These are phyloP conservation scores for Drechslerella dactyloides DNA, from an alignment of 2,329 filamentous ascomycete genomes.

Conservation along the genomic window DNA sequence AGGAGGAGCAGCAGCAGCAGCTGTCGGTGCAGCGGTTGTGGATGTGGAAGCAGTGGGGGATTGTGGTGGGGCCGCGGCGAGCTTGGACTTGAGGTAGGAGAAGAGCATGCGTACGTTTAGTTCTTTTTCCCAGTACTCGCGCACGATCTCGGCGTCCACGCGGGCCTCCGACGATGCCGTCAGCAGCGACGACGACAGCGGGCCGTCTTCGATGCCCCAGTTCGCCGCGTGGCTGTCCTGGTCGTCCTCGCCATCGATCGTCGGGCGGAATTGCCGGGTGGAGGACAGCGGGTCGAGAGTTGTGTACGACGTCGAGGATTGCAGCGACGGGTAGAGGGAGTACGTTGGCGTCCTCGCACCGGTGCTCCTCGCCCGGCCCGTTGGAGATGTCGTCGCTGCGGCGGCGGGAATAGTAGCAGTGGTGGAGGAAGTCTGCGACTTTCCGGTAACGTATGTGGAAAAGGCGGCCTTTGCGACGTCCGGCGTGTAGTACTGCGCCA, in stretches of 20 bases:
- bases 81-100: slow-evolving; percentile 74
- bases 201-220: slow-evolving; percentile 67
- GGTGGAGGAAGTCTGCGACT: slow-evolving; percentile 3
- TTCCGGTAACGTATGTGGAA: slow-evolving; percentile 71
- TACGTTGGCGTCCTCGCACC: slow-evolving; percentile 28
- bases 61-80: slow-evolving; percentile 57
- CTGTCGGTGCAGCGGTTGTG: slow-evolving; percentile 60
- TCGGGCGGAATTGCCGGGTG: slow-evolving; percentile 53
- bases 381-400: slow-evolving; percentile 17
- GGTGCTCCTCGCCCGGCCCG: slow-evolving; percentile 5
- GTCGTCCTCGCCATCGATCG: slow-evolving; percentile 56
- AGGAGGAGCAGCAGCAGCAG: too few relatives aligned
- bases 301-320: slow-evolving; percentile 38
- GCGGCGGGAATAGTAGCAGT: not conserved
- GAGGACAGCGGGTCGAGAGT: slow-evolving; percentile 32
- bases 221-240: slow-evolving; percentile 64
- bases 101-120: slow-evolving; percentile 92
- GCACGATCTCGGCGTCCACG: slow-evolving; percentile 58
- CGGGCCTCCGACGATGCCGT: slow-evolving; percentile 51
- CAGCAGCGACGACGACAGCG: slow-evolving; percentile 60
- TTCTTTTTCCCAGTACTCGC: slow-evolving; percentile 92
- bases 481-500: slow-evolving; percentile 82
- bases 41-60: slow-evolving; percentile 57
- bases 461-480: slow-evolving; percentile 75
- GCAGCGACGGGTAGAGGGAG: slow-evolving; percentile 28